These are phyloP conservation scores for Phytophthora tubulina DNA, from an alignment of 352 stramenopile species.

Conservation along the genomic window DNA sequence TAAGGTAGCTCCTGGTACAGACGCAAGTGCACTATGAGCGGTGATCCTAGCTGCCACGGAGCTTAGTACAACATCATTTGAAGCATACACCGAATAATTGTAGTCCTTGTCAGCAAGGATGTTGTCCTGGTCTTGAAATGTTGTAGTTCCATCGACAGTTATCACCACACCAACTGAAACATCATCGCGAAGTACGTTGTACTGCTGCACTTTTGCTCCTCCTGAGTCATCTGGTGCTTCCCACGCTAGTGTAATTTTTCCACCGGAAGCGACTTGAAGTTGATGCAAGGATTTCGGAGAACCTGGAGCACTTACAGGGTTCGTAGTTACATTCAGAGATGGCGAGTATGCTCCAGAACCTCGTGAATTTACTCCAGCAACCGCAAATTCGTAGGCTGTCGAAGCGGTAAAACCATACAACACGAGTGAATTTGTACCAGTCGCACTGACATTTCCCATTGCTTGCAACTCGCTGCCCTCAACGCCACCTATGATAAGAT, in stretches of 20 bases:
- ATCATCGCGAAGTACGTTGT: conserved; percentile 52
- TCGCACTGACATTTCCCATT: conserved; percentile 31
- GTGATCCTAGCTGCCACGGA: conserved; percentile 12
- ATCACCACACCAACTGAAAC: conserved; percentile 20
- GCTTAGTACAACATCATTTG: conserved; percentile 36
- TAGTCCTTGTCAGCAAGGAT: conserved; percentile 46
- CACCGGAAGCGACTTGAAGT: conserved; percentile 45
- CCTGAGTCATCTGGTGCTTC: conserved; percentile 50
- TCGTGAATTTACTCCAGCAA: conserved; percentile 51
- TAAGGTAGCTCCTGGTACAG: conserved; percentile 24
- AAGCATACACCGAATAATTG: conserved; percentile 51
- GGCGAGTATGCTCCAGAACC: conserved; percentile 51
- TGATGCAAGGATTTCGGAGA: conserved; percentile 47
- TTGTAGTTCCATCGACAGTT: not conserved
- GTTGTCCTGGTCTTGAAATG: conserved; percentile 43
- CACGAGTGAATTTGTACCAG: conserved; percentile 15
- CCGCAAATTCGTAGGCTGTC: conserved; percentile 45
- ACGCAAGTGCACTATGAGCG: conserved; percentile 29
- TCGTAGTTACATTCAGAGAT: conserved; percentile 42
- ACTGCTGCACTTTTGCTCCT: conserved; percentile 47
- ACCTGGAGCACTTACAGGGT: conserved; percentile 37
- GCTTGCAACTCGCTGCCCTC: not conserved
- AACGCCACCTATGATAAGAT: conserved; percentile 37
- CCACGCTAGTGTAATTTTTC: conserved; percentile 52
- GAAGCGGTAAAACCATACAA: conserved; percentile 42